These are phyloP conservation scores for Euclidium syriacum DNA, from an alignment of 345 rosid genomes.

Conservation along the genomic window DNA sequence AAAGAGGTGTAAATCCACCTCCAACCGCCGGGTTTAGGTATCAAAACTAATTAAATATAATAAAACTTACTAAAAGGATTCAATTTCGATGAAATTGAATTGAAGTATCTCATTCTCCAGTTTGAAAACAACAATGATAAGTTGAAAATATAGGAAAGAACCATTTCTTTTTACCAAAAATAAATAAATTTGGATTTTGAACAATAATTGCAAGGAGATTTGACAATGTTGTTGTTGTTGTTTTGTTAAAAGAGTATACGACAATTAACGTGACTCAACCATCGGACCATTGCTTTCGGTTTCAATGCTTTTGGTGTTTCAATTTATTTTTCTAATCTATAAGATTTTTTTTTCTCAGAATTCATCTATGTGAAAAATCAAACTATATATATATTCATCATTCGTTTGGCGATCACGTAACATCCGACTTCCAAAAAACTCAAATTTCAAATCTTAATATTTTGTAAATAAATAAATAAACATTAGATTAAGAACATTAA, in stretches of 20 bases:
- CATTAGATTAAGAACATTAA: neutral
- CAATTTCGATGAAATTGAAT: too few species aligned
- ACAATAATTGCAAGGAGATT: conserved; percentile 5
- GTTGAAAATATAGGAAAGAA: too few species aligned
- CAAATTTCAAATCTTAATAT: neutral
- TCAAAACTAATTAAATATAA: too few species aligned
- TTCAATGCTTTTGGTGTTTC: neutral
- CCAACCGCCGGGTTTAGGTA: too few species aligned
- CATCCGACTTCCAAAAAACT: neutral
- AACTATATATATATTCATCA: neutral
- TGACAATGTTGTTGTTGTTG: conserved; percentile 24
- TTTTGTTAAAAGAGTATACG: conserved; percentile 21
- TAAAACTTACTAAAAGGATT: too few species aligned
- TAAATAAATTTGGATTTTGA: too few species aligned
- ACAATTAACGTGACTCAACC: conserved; percentile 27
- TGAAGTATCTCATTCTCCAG: too few species aligned
- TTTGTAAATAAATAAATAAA: neutral
- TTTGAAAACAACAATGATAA: too few species aligned
- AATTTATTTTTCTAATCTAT: neutral
- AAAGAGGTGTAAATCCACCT: too few species aligned
- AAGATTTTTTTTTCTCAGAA: neutral
- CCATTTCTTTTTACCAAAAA: too few species aligned
- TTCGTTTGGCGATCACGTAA: neutral
- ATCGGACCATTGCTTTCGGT: conserved; percentile 11
- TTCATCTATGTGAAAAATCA: too few species aligned